Evolutionary conservation across 2,329 filamentous ascomycete genomes (phyloP), one percentile per base, ranked within the genome.

Genomic region (Aspergillus udagawae): DNA sequence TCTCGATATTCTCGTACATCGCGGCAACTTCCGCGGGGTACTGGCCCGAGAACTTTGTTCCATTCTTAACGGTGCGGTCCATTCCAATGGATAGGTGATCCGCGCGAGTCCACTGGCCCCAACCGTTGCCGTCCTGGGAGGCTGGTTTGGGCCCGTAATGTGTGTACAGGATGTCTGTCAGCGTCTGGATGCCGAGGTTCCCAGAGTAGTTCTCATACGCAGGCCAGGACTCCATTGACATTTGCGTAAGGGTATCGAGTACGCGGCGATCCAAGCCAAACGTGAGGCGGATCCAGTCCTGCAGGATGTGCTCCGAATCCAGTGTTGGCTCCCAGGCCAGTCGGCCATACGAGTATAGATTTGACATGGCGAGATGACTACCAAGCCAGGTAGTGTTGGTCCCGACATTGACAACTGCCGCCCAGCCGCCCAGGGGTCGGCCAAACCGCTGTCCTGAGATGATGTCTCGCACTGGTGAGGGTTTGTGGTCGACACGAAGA

Each of bases 51-150:
- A 80, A 85, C 0, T 84, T 83, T 0, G 87, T 90, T 9, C 88
- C 88, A 53, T 87, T 90, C 58, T 73, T 76, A 0, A 88, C 83
- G 0, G 87, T 90, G 10, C 88, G 81, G 63, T 90, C 87, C 87
- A 90, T 90, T 0, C 88, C 87, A 54, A 90, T 83, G 4, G 77
- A 77, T 21, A 75, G 63, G 0, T 69, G 67, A 59, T 88, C 83
- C 0, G 87, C 87, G 3, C 87, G 82, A 0, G 87, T 89, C 86
- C 87, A 90, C 67, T 89, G 86, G 9, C 87, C 87, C 85, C 85
- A 90, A 2, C 82, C 81, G 62, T 89, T 90, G 63, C 79, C 78
- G 60, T 90, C 87, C 65, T 87, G 84, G 0, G 83, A 85, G 8
- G 80, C 83, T 1, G 87, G 86, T 56, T 86, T 88, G 0, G 88